Percentiles rank a stretch among this genome's conserved stretches.
Conservation (phyloP, 495 filamentous ascomycete species). For the Hypoxylon cercidicola region DNA sequence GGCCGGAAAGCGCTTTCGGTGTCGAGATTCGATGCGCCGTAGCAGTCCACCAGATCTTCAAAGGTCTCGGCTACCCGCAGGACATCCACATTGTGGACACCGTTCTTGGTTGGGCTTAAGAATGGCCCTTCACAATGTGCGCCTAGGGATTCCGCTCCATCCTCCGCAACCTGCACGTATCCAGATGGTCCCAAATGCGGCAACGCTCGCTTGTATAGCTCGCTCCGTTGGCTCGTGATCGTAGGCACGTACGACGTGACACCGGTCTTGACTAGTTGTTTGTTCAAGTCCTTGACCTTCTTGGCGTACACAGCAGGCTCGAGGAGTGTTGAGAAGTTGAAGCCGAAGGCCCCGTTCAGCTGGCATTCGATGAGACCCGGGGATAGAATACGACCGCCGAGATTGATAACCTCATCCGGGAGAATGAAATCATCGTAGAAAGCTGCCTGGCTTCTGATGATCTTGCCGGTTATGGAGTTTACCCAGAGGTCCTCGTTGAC, state of each 20-base stretch:
- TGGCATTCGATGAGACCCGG: slow-evolving; percentile 89
- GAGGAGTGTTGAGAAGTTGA: slow-evolving; percentile 81
- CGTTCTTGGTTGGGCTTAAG: slow-evolving; percentile 74
- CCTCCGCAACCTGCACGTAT: slow-evolving; percentile 56
- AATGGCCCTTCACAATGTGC: slow-evolving; percentile 90
- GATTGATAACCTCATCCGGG: slow-evolving; percentile 71
- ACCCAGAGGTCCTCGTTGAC: slow-evolving; percentile 83
- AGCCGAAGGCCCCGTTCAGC: slow-evolving; percentile 85
- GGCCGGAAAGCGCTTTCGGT: slow-evolving; percentile 40
- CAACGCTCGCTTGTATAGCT: slow-evolving; percentile 79
- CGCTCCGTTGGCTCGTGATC: slow-evolving; percentile 70
- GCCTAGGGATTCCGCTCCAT: slow-evolving; percentile 82
- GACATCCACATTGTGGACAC: slow-evolving; percentile 75
- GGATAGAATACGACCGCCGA: slow-evolving; percentile 79
- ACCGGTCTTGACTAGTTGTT: slow-evolving; percentile 73
- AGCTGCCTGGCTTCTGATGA: slow-evolving; percentile 75
- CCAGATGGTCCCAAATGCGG: slow-evolving; percentile 78
- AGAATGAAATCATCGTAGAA: slow-evolving; percentile 76
- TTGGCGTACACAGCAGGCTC: slow-evolving; percentile 74
- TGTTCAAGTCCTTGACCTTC: slow-evolving; percentile 72
- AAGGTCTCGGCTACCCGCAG: slow-evolving; percentile 65
- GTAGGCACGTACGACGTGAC: slow-evolving; percentile 89
- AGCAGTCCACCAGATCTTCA: slow-evolving; percentile 70
- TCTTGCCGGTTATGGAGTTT: slow-evolving; percentile 76
- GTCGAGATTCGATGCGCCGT: slow-evolving; percentile 71